These are phyloP conservation scores for Rhizopogon roseolus DNA, from an alignment of 768 basidiomycete species.

Conservation along the genomic window DNA sequence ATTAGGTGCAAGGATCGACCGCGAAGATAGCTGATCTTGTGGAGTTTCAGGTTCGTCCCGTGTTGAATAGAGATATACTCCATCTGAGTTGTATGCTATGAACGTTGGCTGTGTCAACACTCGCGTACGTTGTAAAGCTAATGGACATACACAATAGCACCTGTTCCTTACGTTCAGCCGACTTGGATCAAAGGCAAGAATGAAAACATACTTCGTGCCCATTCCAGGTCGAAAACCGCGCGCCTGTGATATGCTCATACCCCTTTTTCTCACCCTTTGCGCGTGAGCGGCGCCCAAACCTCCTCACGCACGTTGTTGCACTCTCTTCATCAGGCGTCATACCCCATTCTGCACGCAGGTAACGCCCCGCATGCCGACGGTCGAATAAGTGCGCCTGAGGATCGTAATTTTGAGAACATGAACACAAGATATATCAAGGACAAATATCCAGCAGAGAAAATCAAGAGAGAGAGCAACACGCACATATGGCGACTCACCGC, in stretches of 20 bases:
- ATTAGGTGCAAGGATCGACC: slow-evolving; percentile 26
- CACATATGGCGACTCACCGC: slow-evolving; percentile 75
- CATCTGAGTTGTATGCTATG: slow-evolving; percentile 70
- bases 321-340: slow-evolving; percentile 40
- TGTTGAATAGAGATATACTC: slow-evolving; percentile 70
- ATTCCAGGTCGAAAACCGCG: slow-evolving; percentile 63
- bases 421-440: background rate
- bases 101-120: background rate
- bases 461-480: slow-evolving; percentile 20
- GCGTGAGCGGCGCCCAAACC: slow-evolving; percentile 55
- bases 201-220: slow-evolving; percentile 61
- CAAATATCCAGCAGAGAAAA: background rate
- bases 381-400: slow-evolving; percentile 55
- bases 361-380: slow-evolving; percentile 63
- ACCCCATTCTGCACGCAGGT: slow-evolving; percentile 69
- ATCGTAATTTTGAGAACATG: background rate
- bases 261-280: slow-evolving; percentile 30
- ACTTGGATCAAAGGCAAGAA: background rate
- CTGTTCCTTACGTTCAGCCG: slow-evolving; percentile 26
- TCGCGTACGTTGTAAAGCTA: background rate
- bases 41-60: slow-evolving; percentile 46
- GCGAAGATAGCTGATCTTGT: slow-evolving; percentile 14
- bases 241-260: slow-evolving; percentile 69
- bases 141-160: slow-evolving; percentile 55
- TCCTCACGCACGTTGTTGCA: slow-evolving; percentile 75